A percentile compares a stretch with the other conserved stretches of the same genome.
phyloP scores from a whole-genome alignment of 805 yeast genomes.

The Metschnikowia drakensbergensis region DNA sequence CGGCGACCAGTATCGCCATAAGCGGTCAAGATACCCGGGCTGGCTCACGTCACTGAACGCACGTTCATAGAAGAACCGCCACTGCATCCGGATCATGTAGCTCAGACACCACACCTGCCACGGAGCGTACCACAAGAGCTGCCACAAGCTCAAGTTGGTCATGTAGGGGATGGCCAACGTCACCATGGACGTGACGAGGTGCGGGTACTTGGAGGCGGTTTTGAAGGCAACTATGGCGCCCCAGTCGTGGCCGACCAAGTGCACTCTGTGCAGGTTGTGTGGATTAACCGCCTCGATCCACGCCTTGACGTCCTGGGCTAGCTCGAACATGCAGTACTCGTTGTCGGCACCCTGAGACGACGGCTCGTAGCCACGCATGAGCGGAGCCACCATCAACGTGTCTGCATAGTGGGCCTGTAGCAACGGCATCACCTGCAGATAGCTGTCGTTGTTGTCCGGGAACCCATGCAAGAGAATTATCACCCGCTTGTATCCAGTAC shows the following conservation, averaged over 20 bases:
- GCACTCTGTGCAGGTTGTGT: slow-evolving; percentile 25
- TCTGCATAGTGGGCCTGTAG: slow-evolving; percentile 18
- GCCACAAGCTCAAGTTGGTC: slow-evolving; percentile 25
- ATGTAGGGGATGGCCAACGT: slow-evolving; percentile 40
- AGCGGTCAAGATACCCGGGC: slow-evolving; percentile 27
- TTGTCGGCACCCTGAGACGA: slow-evolving; percentile 25
- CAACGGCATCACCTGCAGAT: slow-evolving; percentile 21
- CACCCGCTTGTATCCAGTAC: slow-evolving; percentile 14
- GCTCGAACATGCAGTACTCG: slow-evolving; percentile 26
- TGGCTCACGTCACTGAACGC: slow-evolving; percentile 15
- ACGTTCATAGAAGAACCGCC: slow-evolving; percentile 20
- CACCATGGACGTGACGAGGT: slow-evolving; percentile 28
- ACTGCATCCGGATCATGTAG: slow-evolving; percentile 39
- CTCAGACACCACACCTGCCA: slow-evolving; percentile 32
- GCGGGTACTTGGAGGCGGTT: slow-evolving; percentile 33
- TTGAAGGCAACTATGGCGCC: slow-evolving; percentile 38
- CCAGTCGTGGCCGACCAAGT: slow-evolving; percentile 44
- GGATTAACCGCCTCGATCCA: slow-evolving; percentile 28
- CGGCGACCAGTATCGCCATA: slow-evolving; percentile 42
- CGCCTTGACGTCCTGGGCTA: slow-evolving; percentile 32
- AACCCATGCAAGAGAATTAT: slow-evolving; percentile 35
- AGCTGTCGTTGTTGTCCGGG: slow-evolving; percentile 36
- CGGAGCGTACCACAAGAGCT: slow-evolving; percentile 29
- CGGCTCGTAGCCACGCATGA: slow-evolving; percentile 36
- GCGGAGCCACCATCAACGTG: slow-evolving; percentile 30